Base-by-base conservation (phyloP, 805 yeast species). In the Starmerella geochares region DNA sequence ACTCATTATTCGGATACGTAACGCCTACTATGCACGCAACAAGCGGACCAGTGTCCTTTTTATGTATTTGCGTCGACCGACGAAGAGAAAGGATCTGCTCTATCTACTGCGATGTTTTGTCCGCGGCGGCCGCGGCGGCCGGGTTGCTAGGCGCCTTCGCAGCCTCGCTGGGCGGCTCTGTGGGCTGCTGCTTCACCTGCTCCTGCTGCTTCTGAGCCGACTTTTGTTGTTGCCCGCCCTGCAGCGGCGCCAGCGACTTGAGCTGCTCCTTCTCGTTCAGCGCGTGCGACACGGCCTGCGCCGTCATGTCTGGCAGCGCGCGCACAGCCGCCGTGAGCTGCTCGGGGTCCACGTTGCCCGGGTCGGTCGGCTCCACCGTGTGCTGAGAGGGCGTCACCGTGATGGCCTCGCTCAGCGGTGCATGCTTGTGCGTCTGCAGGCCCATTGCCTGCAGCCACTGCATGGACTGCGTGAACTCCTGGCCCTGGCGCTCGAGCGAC, bases 401-500 rank as follows among this genome's bases (percentile, higher is more conserved):
- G 36, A 52, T 46, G 6, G 50, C 52, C 49, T 49, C 48, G 41
- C 43, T 39, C 16, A 46, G 17, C 23, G 48, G 51, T 27, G 47
- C 43, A n/a, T 43, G 32, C 48, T 47, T 50, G 53, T 54, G 54
- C 48, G 49, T 47, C 40, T 37, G 54, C 40, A 69, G 59, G 33
- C 73, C 73, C 73, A 69, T 70, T 21, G 68, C 58, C 53, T 54
- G 56, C 38, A 69, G 61, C 60, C 63, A 69, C 53, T 62, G 59
- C 47, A 67, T 58, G 11, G 68, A 57, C 37, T 56, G 55, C 29
- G 60, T 56, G 62, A 61, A 66, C 70, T 81, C 77, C 56, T 70
- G 65, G 47, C 73, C 70, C 65, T 80, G 78, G 53, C 80, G 74
- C 14, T 68, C 72, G 39, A 71, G 71, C 57, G 72, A 72, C 97